These are phyloP conservation scores for Auriscalpium vulgare DNA, from an alignment of 768 basidiomycete genomes.

Conservation along the genomic window DNA sequence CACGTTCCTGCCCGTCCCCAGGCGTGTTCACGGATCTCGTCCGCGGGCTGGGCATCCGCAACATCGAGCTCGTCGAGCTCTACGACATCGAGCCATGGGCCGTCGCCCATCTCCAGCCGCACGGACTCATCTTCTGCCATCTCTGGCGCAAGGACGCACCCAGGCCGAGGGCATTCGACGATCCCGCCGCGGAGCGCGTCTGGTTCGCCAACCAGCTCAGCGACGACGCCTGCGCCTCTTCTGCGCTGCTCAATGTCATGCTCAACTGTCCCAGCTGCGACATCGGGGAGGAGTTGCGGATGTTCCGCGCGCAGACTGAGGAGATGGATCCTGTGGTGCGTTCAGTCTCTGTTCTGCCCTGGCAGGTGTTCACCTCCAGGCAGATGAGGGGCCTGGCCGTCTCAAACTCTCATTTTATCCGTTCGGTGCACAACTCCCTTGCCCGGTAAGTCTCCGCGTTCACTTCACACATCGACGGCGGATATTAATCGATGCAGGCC, in stretches of 20 bases:
- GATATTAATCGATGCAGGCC: constrained; percentile 28
- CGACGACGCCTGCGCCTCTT: constrained; percentile 58
- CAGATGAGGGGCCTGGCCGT: constrained; percentile 62
- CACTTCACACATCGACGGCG: not conserved
- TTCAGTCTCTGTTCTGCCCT: constrained; percentile 3
- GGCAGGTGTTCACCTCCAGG: not conserved
- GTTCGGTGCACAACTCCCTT: constrained; percentile 49
- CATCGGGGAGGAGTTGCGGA: constrained; percentile 35
- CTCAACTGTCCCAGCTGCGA: constrained; percentile 48
- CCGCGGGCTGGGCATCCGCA: constrained; percentile 42
- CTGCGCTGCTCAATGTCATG: constrained; percentile 52
- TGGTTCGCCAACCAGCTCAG: constrained; percentile 68
- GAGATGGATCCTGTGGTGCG: constrained; percentile 52
- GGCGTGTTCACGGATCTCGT: constrained; percentile 55
- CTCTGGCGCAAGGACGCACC: constrained; percentile 45
- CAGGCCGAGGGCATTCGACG: constrained; percentile 27
- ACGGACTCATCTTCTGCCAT: constrained; percentile 59
- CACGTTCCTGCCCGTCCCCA: constrained; percentile 10
- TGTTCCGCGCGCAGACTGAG: constrained; percentile 43
- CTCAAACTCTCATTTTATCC: constrained; percentile 46
- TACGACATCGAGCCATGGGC: constrained; percentile 61
- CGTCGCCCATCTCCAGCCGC: constrained; percentile 48
- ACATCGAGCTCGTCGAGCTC: constrained; percentile 48
- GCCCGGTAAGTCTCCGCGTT: constrained; percentile 36
- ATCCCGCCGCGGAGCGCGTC: constrained; percentile 46